Evolutionary conservation across 2,329 filamentous ascomycete genomes (phyloP).

Genomic region (Westerdykella ornata): DNA sequence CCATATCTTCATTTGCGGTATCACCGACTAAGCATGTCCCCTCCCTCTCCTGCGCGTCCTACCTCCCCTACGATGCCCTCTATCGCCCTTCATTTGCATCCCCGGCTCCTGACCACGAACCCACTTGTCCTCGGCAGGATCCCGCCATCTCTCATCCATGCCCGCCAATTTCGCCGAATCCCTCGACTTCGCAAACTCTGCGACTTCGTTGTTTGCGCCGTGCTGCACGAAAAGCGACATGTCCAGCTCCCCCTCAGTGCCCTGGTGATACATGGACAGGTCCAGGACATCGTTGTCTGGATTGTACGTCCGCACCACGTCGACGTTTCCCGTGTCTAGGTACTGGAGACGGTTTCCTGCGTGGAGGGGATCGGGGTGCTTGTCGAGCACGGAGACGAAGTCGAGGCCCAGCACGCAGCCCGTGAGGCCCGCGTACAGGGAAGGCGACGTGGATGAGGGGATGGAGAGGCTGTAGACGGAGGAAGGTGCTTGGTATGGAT

Average conservation of each 20-base stretch:
- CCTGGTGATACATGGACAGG: slow-evolving; percentile 45
- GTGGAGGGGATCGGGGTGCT: slow-evolving; percentile 40
- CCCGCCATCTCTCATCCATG: slow-evolving; percentile 39
- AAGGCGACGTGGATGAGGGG: slow-evolving; percentile 40
- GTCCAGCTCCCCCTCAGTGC: slow-evolving; percentile 19
- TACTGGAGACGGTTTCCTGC: slow-evolving; percentile 11
- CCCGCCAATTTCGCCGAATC: slow-evolving; percentile 10
- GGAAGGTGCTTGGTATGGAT: slow-evolving; percentile 11
- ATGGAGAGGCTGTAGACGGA: slow-evolving; percentile 44
- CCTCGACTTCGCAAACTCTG: slow-evolving; percentile 9
- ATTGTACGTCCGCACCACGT: slow-evolving; percentile 29
- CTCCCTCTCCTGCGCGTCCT: slow-evolving; percentile 11
- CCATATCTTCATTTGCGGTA: too few species aligned
- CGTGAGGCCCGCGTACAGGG: slow-evolving; percentile 46
- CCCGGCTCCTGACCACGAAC: slow-evolving; percentile 8
- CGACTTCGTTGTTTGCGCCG: slow-evolving; percentile 23
- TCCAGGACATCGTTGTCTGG: slow-evolving; percentile 34
- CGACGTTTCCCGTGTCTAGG: slow-evolving; percentile 10
- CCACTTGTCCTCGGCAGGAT: slow-evolving; percentile 22
- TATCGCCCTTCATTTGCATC: slow-evolving; percentile 5
- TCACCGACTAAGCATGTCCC: too few species aligned
- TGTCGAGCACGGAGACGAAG: slow-evolving; percentile 40
- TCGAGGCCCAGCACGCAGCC: slow-evolving; percentile 40
- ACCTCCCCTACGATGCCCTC: slow-evolving; percentile 3
- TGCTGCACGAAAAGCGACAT: slow-evolving; percentile 40